Evolutionary conservation across 1,284 basidiomycete species (phyloP).

Genomic region (Ganoderma sp.): DNA sequence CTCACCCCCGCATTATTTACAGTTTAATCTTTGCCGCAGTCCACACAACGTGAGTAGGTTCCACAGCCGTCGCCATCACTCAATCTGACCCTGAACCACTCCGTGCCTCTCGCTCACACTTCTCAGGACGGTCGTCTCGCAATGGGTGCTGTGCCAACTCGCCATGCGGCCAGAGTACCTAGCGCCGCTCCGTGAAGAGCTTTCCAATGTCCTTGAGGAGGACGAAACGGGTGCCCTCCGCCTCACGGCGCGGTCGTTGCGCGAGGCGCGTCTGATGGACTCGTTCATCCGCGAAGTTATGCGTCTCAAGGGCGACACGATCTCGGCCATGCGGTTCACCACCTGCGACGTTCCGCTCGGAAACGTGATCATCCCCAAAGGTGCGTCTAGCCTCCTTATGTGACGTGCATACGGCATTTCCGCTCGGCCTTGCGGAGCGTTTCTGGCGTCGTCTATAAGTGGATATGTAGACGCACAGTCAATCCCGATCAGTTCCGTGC

Average conservation of each 20-base stretch:
- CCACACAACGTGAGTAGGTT: constrained; percentile 42
- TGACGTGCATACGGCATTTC: not conserved
- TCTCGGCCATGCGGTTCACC: constrained; percentile 42
- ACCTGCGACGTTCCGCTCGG: constrained; percentile 41
- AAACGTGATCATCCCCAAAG: constrained; percentile 44
- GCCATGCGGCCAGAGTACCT: constrained; percentile 50
- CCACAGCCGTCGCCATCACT: not conserved
- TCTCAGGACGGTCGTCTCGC: constrained; percentile 42
- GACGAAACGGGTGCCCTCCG: constrained; percentile 35
- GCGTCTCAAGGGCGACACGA: constrained; percentile 47
- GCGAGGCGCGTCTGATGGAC: constrained; percentile 42
- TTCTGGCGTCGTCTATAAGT: not conserved
- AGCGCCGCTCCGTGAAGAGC: constrained; percentile 51
- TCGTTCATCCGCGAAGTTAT: constrained; percentile 48
- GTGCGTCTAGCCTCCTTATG: constrained; percentile 25
- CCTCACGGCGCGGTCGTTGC: constrained; percentile 41
- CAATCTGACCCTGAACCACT: not conserved
- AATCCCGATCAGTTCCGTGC: no score
- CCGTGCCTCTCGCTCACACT: no score
- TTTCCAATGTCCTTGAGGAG: constrained; percentile 35
- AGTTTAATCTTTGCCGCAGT: constrained; percentile 47
- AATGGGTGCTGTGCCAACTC: constrained; percentile 51
- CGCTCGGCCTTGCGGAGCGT: not conserved
- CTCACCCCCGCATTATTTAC: not conserved
- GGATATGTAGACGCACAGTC: not conserved